Conservation (phyloP, 2,329 filamentous ascomycete species). For the Colletotrichum truncatum region DNA sequence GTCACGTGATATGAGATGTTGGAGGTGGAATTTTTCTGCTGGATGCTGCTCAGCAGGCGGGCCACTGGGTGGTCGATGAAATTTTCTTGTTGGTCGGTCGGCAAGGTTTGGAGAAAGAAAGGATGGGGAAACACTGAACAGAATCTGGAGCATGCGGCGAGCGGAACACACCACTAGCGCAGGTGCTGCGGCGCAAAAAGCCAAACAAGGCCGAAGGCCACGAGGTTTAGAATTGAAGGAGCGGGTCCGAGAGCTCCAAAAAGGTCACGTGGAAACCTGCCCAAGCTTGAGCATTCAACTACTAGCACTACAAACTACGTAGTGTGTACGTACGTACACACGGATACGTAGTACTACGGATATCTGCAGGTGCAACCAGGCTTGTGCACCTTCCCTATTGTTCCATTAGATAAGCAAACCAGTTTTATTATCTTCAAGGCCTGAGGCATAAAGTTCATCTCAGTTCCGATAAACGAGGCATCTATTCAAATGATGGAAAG, state of each 20-base stretch:
- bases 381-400: background rate
- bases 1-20: conserved; percentile 23
- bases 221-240: background rate
- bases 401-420: background rate
- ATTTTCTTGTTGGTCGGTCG: conserved; percentile 18
- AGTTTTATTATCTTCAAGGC: background rate
- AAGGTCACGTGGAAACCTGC: too few relatives aligned
- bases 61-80: conserved; percentile 22
- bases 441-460: background rate
- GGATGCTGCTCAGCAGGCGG: conserved; percentile 2
- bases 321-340: too few relatives aligned
- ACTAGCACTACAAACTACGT: too few relatives aligned
- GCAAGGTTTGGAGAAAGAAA: conserved; percentile 20
- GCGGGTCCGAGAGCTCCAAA: too few relatives aligned
- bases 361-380: too few relatives aligned
- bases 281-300: too few relatives aligned
- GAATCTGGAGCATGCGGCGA: conserved; percentile 23
- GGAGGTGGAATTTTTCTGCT: conserved; percentile 8
- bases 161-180: conserved; percentile 11
- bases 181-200: background rate
- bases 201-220: background rate
- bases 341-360: too few relatives aligned
- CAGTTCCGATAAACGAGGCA: background rate
- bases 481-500: background rate
- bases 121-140: conserved; percentile 15